Base-by-base conservation (phyloP, 139 green algal genomes). In the Nannochloris sp. region DNA sequence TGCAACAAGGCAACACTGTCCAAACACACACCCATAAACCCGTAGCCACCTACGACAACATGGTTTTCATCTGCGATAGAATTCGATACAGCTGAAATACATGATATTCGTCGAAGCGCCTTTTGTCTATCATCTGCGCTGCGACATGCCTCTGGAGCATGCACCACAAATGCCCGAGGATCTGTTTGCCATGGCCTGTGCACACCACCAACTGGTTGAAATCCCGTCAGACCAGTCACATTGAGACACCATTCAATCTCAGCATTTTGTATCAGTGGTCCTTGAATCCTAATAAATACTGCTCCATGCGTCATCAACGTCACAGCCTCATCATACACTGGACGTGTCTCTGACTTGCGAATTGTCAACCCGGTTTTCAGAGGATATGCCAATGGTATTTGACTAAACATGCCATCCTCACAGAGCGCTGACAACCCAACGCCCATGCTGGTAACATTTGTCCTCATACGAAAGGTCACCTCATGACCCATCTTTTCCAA, bases 391-490 rank as follows among this genome's bases (percentile, higher is more conserved):
- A 71, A 31, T 15, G 64, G 64, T 6, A 71, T 48, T 3, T 71
- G 64, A 51, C n/a, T 25, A 60, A 51, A 71, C 15, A 11, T 18
- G 5, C 46, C 46, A 53, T 53, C n/a, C 48, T 25, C 25, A 24
- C 27, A 46, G 6, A n/a, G 15, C n/a, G 66, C 64, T 4, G 10
- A 50, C 4, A 71, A 15, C 2, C 64, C 64, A 2, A 56, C 55
- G 0, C 64, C 51, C 44, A 71, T 63, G 51, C 31, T 59, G 15
- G 64, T 71, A 21, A 64, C 24, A 29, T 71, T 71, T 40, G 64
- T 44, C 21, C 2, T 16, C 5, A 57, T 44, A 3, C 25, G 18
- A 16, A 57, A 24, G 0, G 40, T 24, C 29, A 71, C 64, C 12
- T 27, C 43, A 56, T 71, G 55, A 36, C 51, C 51, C 4, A n/a